Evolutionary conservation across 2,329 filamentous ascomycete species (phyloP).

Genomic region (Ceratocystis harringtonii): DNA sequence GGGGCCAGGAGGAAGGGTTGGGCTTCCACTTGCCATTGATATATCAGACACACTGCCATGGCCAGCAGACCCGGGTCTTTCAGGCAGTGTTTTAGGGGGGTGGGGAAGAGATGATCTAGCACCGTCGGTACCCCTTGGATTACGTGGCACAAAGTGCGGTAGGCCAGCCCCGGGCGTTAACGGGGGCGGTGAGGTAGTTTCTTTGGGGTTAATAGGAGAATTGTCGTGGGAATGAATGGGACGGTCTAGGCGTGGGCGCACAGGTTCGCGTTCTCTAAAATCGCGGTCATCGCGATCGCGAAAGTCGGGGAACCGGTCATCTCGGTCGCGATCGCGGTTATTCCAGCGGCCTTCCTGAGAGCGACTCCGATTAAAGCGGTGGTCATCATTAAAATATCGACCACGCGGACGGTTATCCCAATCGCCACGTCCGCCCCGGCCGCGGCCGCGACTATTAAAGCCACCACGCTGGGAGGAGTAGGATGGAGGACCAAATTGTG

Average conservation of each 20-base stretch:
- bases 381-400: constrained; percentile 44
- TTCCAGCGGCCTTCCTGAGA: constrained; percentile 49
- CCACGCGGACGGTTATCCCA: constrained; percentile 38
- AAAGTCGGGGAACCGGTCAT: constrained; percentile 29
- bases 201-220: constrained; percentile 29
- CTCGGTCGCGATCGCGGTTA: constrained; percentile 41
- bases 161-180: constrained; percentile 37
- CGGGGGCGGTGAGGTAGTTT: constrained; percentile 34
- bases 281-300: constrained; percentile 33
- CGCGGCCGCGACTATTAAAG: constrained; percentile 38
- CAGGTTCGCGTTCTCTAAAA: constrained; percentile 30
- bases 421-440: constrained; percentile 31
- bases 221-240: constrained; percentile 35
- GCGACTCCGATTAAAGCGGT: constrained; percentile 49
- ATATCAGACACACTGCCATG: constrained; percentile 21
- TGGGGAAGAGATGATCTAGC: constrained; percentile 15
- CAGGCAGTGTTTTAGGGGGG: constrained; percentile 26
- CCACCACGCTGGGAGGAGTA: constrained; percentile 39
- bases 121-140: constrained; percentile 37
- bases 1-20: constrained; percentile 25
- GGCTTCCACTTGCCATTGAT: constrained; percentile 14
- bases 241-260: constrained; percentile 38
- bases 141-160: constrained; percentile 31
- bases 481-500: constrained; percentile 38
- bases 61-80: constrained; percentile 33